Base-by-base conservation (phyloP, 176 grass and related monocot species). In the Poa pratensis region DNA sequence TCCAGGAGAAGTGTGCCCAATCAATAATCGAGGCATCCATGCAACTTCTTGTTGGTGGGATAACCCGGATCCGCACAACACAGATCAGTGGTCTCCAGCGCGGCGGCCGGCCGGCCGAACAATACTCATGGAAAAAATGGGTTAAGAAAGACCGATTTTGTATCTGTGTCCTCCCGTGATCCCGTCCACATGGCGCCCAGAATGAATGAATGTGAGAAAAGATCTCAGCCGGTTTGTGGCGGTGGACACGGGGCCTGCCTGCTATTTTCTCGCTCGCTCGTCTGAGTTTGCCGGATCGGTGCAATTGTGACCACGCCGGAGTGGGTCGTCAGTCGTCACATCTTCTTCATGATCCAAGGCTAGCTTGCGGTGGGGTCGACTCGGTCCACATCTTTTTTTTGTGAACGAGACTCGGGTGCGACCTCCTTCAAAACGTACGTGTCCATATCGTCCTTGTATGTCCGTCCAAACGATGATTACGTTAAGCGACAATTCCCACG, bases 101-200 rank as follows among this genome's bases (percentile, higher is more conserved):
- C 71, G 46, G 23, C 71, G 23, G 23, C 45, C 45, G 45, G 45
- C 42, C 43, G 43, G 43, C 23, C 42, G 2, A 3, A 0, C 23
- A 7, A 5, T 42, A 35, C 34, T 35, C 34, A 35, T 49, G 3
- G 19, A 67, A 9, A 67, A 2, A 34, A 66, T 4, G 6, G 69
- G 71, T 74, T 75, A 51, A 75, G 24, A 51, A 75, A 75, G 71
- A 75, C 71, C 71, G 5, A 19, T 75, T 50, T 75, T 75, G 71
- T 30, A 27, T 51, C 22, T 73, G 62, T 35, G 7, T 12, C 28
- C 8, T 10, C 16, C 30, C 15, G 10, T 12, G 11, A 0, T 12
- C 45, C 45, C 45, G 11, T 48, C 45, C 45, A 48, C 45, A 48
- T 48, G 43, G 8, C 43, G 7, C 40, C 40, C 5, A 6, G 35